Conservation (phyloP, 768 basidiomycete species). For the Mycena rebaudengoi region DNA sequence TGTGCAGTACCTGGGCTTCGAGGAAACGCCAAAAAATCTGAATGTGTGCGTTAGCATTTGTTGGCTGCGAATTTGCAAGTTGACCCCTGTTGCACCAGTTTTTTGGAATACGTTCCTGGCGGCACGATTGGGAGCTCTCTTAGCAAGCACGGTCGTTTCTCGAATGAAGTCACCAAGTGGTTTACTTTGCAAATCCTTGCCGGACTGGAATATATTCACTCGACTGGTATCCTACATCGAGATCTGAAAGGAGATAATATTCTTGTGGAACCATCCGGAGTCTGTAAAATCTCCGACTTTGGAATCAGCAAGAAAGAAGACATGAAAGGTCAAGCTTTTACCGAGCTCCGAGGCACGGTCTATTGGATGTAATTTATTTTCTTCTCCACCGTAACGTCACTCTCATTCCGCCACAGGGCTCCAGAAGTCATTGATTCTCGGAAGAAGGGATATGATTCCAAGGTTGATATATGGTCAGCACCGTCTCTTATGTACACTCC, state of each 20-base stretch:
- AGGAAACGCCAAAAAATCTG: conserved; percentile 74
- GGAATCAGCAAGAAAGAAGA: conserved; percentile 94
- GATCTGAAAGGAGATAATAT: conserved; percentile 97
- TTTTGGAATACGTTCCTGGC: conserved; percentile 95
- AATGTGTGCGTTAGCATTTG: conserved; percentile 70
- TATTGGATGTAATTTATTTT: conserved; percentile 73
- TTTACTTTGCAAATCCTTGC: conserved; percentile 88
- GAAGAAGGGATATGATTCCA: conserved; percentile 85
- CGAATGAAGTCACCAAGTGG: conserved; percentile 83
- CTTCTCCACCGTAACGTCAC: no score
- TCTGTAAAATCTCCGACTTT: conserved; percentile 96
- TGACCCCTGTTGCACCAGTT: conserved; percentile 55
- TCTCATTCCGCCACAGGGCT: conserved; percentile 58
- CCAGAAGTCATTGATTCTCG: conserved; percentile 82
- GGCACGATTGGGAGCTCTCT: conserved; percentile 88
- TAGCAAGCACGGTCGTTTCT: conserved; percentile 81
- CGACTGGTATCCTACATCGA: conserved; percentile 84
- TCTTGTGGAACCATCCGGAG: conserved; percentile 82
- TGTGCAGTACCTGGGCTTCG: conserved; percentile 91
- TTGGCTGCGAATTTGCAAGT: neutral
- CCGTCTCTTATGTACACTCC: no score
- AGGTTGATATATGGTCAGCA: conserved; percentile 98
- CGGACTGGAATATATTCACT: conserved; percentile 90
- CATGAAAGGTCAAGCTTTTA: conserved; percentile 71
- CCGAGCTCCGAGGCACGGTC: conserved; percentile 88